Evolutionary conservation across 2,329 filamentous ascomycete genomes (phyloP).

Genomic region (Decorospora gaudefroyi): DNA sequence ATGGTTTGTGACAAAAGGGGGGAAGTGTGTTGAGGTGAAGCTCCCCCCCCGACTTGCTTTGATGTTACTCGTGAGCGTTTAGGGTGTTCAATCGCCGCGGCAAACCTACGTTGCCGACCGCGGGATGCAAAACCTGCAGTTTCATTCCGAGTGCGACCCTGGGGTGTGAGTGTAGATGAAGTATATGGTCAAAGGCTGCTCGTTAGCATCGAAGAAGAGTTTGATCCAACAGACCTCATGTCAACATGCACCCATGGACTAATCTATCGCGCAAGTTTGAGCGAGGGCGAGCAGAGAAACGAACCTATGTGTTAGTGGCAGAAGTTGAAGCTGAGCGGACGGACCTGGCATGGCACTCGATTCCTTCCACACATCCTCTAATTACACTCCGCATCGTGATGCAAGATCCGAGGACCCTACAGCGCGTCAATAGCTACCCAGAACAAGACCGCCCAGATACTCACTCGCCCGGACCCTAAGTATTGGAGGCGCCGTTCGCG

Average conservation of each 20-base stretch:
- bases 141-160: background rate
- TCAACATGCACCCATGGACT: background rate
- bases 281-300: background rate
- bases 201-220: background rate
- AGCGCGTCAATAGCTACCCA: conserved; percentile 24
- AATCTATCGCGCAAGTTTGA: background rate
- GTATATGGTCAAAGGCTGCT: background rate
- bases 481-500: background rate
- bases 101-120: conserved; percentile 6
- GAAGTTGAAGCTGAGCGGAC: conserved; percentile 6
- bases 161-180: background rate
- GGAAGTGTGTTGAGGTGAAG: background rate
- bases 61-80: background rate
- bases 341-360: conserved; percentile 12
- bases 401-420: conserved; percentile 30
- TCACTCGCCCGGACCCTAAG: conserved; percentile 16
- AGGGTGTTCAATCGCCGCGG: conserved; percentile 6
- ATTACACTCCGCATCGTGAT: conserved; percentile 16
- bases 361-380: conserved; percentile 12
- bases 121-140: conserved; percentile 2
- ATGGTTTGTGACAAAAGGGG: background rate
- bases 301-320: conserved; percentile 10
- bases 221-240: background rate
- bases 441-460: conserved; percentile 14
- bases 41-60: background rate